A percentile compares a stretch with the other conserved stretches of the same genome.
Conservation (phyloP, 1,284 basidiomycete species). For the Kwoniella shivajii region DNA sequence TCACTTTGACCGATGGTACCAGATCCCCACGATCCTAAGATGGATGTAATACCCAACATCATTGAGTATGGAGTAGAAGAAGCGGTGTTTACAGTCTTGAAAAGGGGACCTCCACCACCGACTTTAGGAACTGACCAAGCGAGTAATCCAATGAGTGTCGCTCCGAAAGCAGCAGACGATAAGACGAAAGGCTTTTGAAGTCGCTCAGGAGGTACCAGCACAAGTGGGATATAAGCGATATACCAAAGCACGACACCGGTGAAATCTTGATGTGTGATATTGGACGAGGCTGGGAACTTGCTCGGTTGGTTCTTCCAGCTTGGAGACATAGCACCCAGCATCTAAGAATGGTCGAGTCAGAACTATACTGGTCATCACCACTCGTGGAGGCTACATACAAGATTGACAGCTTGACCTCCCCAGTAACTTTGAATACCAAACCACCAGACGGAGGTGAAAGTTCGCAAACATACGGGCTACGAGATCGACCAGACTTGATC, state of each 20-base stretch:
- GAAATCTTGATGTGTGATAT: conserved; percentile 33
- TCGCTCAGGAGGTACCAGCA: conserved; percentile 36
- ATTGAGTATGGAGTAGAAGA: conserved; percentile 27
- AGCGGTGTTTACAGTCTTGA: conserved; percentile 28
- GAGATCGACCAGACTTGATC: neutral
- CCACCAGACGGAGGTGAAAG: conserved; percentile 34
- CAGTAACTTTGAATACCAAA: conserved; percentile 35
- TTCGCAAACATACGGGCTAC: conserved; percentile 29
- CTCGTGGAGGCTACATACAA: neutral
- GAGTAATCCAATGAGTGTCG: conserved; percentile 36
- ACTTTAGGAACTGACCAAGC: conserved; percentile 32
- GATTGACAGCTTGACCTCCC: conserved; percentile 38
- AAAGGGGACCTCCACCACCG: conserved; percentile 36
- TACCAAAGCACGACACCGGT: conserved; percentile 37
- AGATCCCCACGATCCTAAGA: conserved; percentile 33
- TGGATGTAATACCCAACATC: conserved; percentile 39
- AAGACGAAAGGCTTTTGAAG: conserved; percentile 38
- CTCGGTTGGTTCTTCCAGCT: conserved; percentile 27
- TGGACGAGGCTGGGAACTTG: conserved; percentile 17
- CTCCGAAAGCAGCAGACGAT: conserved; percentile 30
- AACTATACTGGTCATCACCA: no score
- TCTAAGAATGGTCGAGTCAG: conserved; percentile 2
- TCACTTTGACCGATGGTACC: conserved; percentile 39
- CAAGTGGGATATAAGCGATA: conserved; percentile 34
- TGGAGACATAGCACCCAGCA: conserved; percentile 33